phyloP scores from a whole-genome alignment of 2,329 filamentous ascomycete genomes.

The Elsinoe necatrix region DNA sequence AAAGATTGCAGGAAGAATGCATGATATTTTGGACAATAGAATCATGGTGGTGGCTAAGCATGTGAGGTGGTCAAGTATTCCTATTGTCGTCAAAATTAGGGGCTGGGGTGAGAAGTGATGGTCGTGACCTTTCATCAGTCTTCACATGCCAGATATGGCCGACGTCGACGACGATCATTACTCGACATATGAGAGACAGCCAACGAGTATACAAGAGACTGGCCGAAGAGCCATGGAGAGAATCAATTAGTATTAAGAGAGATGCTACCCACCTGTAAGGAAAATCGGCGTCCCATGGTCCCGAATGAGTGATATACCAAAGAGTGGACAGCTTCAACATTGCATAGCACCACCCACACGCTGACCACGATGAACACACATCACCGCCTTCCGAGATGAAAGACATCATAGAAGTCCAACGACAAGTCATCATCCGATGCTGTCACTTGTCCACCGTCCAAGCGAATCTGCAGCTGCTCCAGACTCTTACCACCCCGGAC shows the following conservation, averaged over 20 bases:
- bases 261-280: background rate
- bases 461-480: background rate
- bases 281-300: background rate
- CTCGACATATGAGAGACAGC: background rate
- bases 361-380: too few species aligned
- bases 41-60: background rate
- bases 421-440: too few species aligned
- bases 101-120: constrained; percentile 4
- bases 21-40: background rate
- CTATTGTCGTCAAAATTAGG: background rate
- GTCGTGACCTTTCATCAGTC: background rate
- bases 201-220: background rate
- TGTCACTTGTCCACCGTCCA: background rate
- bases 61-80: background rate
- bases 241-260: background rate
- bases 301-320: background rate
- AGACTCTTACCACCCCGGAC: background rate
- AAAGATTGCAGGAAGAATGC: background rate
- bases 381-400: too few species aligned
- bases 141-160: background rate
- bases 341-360: too few species aligned
- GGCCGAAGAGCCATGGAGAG: background rate
- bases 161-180: background rate
- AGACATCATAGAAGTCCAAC: too few species aligned
- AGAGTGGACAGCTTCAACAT: too few species aligned